A percentile compares a stretch with the other conserved stretches of the same genome.
These are phyloP conservation scores for Kokia cookei DNA, from an alignment of 441 rosid species.

Conservation along the genomic window DNA sequence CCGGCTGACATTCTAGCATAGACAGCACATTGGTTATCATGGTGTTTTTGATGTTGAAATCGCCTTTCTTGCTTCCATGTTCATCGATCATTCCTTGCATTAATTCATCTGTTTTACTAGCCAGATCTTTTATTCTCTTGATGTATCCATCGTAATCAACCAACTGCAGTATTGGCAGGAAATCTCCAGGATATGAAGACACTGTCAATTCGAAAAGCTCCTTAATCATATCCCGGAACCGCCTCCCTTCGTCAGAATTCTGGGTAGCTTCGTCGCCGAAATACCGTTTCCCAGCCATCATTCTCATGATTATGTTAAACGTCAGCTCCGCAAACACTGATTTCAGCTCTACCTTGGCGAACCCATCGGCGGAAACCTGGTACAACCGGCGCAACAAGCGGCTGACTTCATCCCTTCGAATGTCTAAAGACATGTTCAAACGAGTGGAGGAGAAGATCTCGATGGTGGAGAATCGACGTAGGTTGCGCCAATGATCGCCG, in stretches of 20 bases:
- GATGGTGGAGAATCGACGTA: slow-evolving; percentile 19
- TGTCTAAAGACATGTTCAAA: slow-evolving; percentile 7
- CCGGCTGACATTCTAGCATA: slow-evolving; percentile 27
- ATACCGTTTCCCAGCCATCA: slow-evolving; percentile 26
- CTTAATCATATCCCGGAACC: slow-evolving; percentile 15
- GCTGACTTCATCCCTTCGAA: slow-evolving; percentile 7
- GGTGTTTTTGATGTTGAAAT: not conserved
- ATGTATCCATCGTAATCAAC: not conserved
- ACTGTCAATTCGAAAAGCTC: slow-evolving; percentile 10
- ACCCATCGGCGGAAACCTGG: not conserved
- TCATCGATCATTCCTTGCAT: slow-evolving; percentile 23
- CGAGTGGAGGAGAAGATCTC: slow-evolving; percentile 23
- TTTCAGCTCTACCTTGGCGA: slow-evolving; percentile 5
- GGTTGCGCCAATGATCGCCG: slow-evolving; percentile 34
- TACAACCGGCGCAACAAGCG: not conserved
- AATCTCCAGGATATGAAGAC: slow-evolving; percentile 19
- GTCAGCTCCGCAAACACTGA: slow-evolving; percentile 12
- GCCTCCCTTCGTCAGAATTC: slow-evolving; percentile 8
- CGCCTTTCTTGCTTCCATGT: not conserved
- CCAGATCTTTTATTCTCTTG: not conserved
- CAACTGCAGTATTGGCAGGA: not conserved
- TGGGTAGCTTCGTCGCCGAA: slow-evolving; percentile 8
- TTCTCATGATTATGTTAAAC: slow-evolving; percentile 24
- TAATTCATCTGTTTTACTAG: slow-evolving; percentile 11
- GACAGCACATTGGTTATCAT: slow-evolving; percentile 30